Evolutionary conservation across 2,329 filamentous ascomycete genomes (phyloP).

Genomic region (Ciborinia camelliae): DNA sequence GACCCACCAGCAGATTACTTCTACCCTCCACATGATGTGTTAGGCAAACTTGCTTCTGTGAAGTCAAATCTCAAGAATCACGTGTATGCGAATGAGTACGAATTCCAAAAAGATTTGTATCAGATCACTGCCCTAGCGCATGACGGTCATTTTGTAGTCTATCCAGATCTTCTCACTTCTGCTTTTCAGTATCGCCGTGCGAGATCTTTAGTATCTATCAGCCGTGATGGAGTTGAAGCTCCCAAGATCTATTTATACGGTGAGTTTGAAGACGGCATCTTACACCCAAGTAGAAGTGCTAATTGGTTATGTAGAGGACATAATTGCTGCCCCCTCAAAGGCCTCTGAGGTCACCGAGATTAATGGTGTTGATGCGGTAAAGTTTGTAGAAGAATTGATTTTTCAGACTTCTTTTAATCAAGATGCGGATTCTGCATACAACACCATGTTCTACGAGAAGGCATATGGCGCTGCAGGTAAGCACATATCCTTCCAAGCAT

Average conservation of each 20-base stretch:
- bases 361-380: conserved; percentile 53
- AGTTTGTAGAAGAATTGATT: conserved; percentile 47
- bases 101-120: conserved; percentile 54
- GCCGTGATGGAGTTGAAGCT: conserved; percentile 54
- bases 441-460: conserved; percentile 42
- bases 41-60: conserved; percentile 46
- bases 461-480: conserved; percentile 28
- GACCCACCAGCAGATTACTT: conserved; percentile 51
- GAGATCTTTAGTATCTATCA: conserved; percentile 56
- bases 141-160: conserved; percentile 61
- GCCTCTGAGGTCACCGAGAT: conserved; percentile 52
- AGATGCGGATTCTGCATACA: conserved; percentile 43
- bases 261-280: conserved; percentile 29
- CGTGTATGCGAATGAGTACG: conserved; percentile 51
- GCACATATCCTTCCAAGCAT: neutral
- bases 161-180: conserved; percentile 49
- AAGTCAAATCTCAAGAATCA: conserved; percentile 40
- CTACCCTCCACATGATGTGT: conserved; percentile 48
- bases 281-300: neutral
- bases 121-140: conserved; percentile 53
- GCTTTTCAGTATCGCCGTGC: conserved; percentile 51
- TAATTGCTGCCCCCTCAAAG: conserved; percentile 42
- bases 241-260: conserved; percentile 55
- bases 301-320: conserved; percentile 38
- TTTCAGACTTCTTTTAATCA: conserved; percentile 40